Percentiles rank a stretch among this genome's conserved stretches.
phyloP scores from a whole-genome alignment of 2,329 filamentous ascomycete species.

The Fusarium longipes region DNA sequence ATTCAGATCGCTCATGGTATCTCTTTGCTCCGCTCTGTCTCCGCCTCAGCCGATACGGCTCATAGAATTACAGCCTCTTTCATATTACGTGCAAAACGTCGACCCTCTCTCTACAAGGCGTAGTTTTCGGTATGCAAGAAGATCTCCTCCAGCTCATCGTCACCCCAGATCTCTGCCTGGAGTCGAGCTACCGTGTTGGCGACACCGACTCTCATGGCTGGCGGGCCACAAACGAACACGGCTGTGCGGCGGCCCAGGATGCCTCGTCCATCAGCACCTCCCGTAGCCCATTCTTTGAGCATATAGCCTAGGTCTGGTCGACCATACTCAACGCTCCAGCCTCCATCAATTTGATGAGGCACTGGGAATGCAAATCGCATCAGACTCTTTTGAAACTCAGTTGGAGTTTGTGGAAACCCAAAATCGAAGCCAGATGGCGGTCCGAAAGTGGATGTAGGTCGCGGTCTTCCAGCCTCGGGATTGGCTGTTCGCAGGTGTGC shows the following conservation, averaged over 20 bases:
- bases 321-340: constrained; percentile 93
- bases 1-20: constrained; percentile 47
- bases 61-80: constrained; percentile 40
- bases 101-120: constrained; percentile 67
- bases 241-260: constrained; percentile 84
- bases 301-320: constrained; percentile 89
- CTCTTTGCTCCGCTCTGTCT: constrained; percentile 27
- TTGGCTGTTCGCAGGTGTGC: constrained; percentile 66
- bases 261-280: constrained; percentile 72
- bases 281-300: constrained; percentile 82
- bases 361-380: constrained; percentile 90
- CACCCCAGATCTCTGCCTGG: constrained; percentile 85
- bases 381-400: constrained; percentile 86
- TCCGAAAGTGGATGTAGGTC: constrained; percentile 68
- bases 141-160: constrained; percentile 84
- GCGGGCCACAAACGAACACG: constrained; percentile 92
- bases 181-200: constrained; percentile 85
- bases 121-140: constrained; percentile 97
- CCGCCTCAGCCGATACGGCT: not conserved
- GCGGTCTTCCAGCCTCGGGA: constrained; percentile 47
- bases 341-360: constrained; percentile 75
- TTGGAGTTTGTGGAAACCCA: constrained; percentile 85
- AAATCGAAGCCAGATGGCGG: constrained; percentile 76
- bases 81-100: not conserved
- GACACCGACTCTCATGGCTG: constrained; percentile 87